A percentile compares a stretch with the other conserved stretches of the same genome.
Conservation (phyloP, 1,139 yeast genomes). For the Debaryomyces subglobosus region DNA sequence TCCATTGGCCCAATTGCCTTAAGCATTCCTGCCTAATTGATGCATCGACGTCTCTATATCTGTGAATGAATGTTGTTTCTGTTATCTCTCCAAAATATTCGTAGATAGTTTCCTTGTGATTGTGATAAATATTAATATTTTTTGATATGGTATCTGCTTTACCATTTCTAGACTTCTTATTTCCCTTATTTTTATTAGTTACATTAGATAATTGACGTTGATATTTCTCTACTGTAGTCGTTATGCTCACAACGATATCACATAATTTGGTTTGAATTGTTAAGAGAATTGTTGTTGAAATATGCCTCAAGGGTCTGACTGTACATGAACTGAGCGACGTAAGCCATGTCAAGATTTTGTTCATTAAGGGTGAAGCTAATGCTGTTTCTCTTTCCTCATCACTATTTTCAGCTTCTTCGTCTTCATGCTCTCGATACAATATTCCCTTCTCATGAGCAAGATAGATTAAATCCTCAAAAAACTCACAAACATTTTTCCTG, state of each 20-base stretch:
- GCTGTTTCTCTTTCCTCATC: slow-evolving; percentile 26
- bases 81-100: slow-evolving; percentile 67
- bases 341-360: slow-evolving; percentile 72
- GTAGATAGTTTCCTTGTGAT: slow-evolving; percentile 55
- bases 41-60: slow-evolving; percentile 83
- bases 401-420: slow-evolving; percentile 32
- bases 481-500: slow-evolving; percentile 55
- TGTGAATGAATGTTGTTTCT: slow-evolving; percentile 67
- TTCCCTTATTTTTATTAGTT: slow-evolving; percentile 10
- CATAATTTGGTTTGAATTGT: slow-evolving; percentile 64
- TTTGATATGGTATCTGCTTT: slow-evolving; percentile 46
- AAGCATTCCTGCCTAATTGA: slow-evolving; percentile 72
- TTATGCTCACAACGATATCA: slow-evolving; percentile 47
- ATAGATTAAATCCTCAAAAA: slow-evolving; percentile 55
- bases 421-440: slow-evolving; percentile 45
- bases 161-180: slow-evolving; percentile 28
- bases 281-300: slow-evolving; percentile 63
- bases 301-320: slow-evolving; percentile 71
- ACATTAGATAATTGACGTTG: slow-evolving; percentile 44
- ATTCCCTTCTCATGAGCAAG: slow-evolving; percentile 67
- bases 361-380: slow-evolving; percentile 49
- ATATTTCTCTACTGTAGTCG: slow-evolving; percentile 44
- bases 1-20: slow-evolving; percentile 64
- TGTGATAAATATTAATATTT: slow-evolving; percentile 51
- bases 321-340: slow-evolving; percentile 70